Conservation (phyloP, 192 early-diverging fungal species). For the Coemansia sp. region DNA sequence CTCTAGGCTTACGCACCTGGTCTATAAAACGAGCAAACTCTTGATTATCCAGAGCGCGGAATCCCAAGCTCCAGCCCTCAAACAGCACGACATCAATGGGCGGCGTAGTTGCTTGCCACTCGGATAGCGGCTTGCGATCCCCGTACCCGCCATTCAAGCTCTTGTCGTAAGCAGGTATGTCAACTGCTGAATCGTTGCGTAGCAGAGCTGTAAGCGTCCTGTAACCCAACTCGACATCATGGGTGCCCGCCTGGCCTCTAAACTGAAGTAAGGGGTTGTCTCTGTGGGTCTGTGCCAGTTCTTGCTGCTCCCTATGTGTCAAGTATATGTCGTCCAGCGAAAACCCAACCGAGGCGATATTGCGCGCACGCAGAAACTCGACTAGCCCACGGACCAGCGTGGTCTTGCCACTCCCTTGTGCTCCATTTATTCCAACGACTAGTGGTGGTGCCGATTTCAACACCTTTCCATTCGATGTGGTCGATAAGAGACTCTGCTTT, state of each 20-base stretch:
- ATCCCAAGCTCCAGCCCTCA: slow-evolving; percentile 93
- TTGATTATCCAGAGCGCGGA: slow-evolving; percentile 57
- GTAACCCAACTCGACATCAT: slow-evolving; percentile 70
- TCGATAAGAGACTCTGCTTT: slow-evolving; percentile 6
- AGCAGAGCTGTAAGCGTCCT: slow-evolving; percentile 54
- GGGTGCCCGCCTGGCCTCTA: slow-evolving; percentile 89
- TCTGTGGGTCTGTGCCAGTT: slow-evolving; percentile 19
- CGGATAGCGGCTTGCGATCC: slow-evolving; percentile 60
- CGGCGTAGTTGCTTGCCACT: slow-evolving; percentile 58
- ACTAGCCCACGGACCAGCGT: slow-evolving; percentile 56
- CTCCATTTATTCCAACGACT: slow-evolving; percentile 74
- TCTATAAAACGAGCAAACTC: slow-evolving; percentile 31
- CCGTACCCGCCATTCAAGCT: slow-evolving; percentile 70
- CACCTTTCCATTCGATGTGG: background rate
- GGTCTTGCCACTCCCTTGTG: slow-evolving; percentile 78
- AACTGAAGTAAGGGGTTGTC: slow-evolving; percentile 73
- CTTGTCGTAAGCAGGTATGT: slow-evolving; percentile 83
- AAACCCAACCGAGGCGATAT: slow-evolving; percentile 59
- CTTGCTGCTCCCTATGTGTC: slow-evolving; percentile 62
- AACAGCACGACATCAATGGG: slow-evolving; percentile 81
- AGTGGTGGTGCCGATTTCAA: slow-evolving; percentile 30
- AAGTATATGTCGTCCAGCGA: slow-evolving; percentile 89
- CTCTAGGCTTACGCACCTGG: slow-evolving; percentile 7
- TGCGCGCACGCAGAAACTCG: slow-evolving; percentile 37
- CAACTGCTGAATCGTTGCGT: slow-evolving; percentile 22